A percentile compares a stretch with the other conserved stretches of the same genome.
phyloP scores from a whole-genome alignment of 2,329 filamentous ascomycete species.

The Botrytis squamosa region DNA sequence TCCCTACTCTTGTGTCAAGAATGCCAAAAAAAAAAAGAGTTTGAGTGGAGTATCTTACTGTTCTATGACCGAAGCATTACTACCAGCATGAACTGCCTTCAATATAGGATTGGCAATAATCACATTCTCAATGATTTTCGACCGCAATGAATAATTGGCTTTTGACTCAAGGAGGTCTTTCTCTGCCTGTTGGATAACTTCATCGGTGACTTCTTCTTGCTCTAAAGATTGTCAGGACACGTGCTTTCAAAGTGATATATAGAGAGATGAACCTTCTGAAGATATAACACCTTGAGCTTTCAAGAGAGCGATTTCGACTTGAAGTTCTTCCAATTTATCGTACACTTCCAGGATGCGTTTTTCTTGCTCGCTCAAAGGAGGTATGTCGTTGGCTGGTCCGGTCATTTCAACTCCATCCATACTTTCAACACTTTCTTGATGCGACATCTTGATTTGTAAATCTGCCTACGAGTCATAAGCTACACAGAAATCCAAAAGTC shows the following conservation, averaged over 20 bases:
- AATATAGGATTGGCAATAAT: slow-evolving; percentile 73
- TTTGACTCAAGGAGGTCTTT: slow-evolving; percentile 65
- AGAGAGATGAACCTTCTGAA: slow-evolving; percentile 29
- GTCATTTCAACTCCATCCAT: slow-evolving; percentile 36
- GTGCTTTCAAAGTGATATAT: background rate
- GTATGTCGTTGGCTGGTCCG: slow-evolving; percentile 27
- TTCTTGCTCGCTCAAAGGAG: slow-evolving; percentile 66
- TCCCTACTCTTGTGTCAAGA: slow-evolving; percentile 28
- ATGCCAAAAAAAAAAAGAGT: slow-evolving; percentile 7
- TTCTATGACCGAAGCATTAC: slow-evolving; percentile 63
- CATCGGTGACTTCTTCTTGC: slow-evolving; percentile 43
- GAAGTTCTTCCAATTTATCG: slow-evolving; percentile 68
- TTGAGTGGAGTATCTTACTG: slow-evolving; percentile 49
- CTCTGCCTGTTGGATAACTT: slow-evolving; percentile 58
- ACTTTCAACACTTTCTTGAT: slow-evolving; percentile 20
- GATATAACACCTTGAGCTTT: slow-evolving; percentile 42
- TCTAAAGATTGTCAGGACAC: slow-evolving; percentile 30
- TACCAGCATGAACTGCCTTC: slow-evolving; percentile 71
- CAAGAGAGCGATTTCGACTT: slow-evolving; percentile 69
- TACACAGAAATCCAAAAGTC: background rate
- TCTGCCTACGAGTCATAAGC: background rate
- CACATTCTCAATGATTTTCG: slow-evolving; percentile 66
- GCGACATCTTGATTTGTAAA: slow-evolving; percentile 1
- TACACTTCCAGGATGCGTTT: slow-evolving; percentile 65
- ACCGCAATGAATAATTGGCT: slow-evolving; percentile 66